Conservation (phyloP, 495 filamentous ascomycete species). For the Neurospora sp. region DNA sequence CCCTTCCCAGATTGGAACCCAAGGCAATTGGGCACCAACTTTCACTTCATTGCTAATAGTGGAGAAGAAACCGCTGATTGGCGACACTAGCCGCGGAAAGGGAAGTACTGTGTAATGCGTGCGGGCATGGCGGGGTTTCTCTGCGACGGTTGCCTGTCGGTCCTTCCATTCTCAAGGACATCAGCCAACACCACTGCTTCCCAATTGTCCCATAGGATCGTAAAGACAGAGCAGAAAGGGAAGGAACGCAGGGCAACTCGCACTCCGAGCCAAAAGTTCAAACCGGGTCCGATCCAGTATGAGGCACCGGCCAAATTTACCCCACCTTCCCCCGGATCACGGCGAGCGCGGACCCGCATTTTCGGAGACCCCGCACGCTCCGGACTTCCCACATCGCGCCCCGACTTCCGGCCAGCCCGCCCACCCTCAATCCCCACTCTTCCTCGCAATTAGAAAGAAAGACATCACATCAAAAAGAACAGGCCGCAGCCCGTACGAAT, state of each 20-base stretch:
- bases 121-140: background rate
- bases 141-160: background rate
- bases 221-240: background rate
- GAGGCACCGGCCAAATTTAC: background rate
- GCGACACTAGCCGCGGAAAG: background rate
- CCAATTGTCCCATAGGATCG: background rate
- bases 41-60: background rate
- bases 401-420: background rate
- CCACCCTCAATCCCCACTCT: too few relatives aligned
- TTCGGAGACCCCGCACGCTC: background rate
- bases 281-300: background rate
- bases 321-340: background rate
- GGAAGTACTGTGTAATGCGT: background rate
- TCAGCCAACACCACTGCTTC: background rate
- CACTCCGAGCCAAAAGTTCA: background rate
- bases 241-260: background rate
- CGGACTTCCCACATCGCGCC: background rate
- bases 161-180: background rate
- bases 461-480: too few relatives aligned
- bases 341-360: background rate
- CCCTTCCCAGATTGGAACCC: background rate
- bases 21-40: background rate
- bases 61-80: background rate
- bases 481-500: too few relatives aligned
- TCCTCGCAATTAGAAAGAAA: too few relatives aligned